Base-by-base conservation (phyloP, 1,284 basidiomycete species). In the Chiua sp. region DNA sequence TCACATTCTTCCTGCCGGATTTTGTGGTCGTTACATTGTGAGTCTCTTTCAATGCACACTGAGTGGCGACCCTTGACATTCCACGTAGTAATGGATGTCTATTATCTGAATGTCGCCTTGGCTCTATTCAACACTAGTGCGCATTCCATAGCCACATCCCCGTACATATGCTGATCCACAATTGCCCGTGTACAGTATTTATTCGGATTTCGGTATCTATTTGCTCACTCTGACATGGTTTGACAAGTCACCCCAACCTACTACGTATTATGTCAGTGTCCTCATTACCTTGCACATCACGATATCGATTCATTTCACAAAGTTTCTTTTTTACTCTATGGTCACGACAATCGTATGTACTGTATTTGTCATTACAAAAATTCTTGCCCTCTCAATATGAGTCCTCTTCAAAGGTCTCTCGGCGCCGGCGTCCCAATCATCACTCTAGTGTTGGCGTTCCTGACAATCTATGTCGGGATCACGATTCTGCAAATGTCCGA, bases 401-500 rank as follows among this genome's bases (percentile, higher is more conserved):
- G 91, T 97, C 64, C 86, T 98, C 44, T 97, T 94, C 80, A 86
- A 96, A 81, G 97, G 97, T 42, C 87, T 99, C 63, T 83, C 91
- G 57, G 92, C 96, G 0, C 83, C 87, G 2, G 87, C 82, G 0
- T 72, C 80, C 5, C 85, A 92, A 94, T 98, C 58, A 82, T 98
- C 61, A 98, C 96, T 6, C 86, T 98, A 65, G 93, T 98, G 33
- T 83, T 93, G 77, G 96, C 90, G 22, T 98, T 98, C 82, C 78
- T 94, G 65, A 87, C 91, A 64, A 96, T 95, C 62, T 96, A 87
- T 68, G 78, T 93, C 20, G 96, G 96, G 26, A 98, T 98, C 74
- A 93, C 92, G 22, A 88, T 99, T 63, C 87, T 99, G 12, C 97
- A 99, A 77, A 90, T 99, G 84, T 97, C 94, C 75, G 98, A 98